These are phyloP conservation scores for Thermothelomyces thermophilus DNA, from an alignment of 2,329 filamentous ascomycete species.

Conservation along the genomic window DNA sequence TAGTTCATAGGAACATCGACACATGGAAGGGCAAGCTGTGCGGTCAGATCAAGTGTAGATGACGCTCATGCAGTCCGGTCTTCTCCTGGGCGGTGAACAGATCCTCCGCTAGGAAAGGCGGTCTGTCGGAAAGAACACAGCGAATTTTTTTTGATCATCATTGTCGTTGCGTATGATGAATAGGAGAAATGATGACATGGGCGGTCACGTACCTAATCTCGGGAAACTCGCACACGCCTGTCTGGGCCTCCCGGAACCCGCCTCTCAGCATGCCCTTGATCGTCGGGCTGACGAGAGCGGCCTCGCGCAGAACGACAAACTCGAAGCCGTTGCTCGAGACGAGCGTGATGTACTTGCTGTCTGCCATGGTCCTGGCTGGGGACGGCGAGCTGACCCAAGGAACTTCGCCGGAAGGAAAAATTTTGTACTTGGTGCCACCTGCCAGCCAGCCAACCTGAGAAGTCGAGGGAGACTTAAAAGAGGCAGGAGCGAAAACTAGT, in stretches of 20 bases:
- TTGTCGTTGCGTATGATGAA: conserved; percentile 9
- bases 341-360: conserved; percentile 67
- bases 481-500: too few species aligned
- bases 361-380: conserved; percentile 21
- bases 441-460: neutral
- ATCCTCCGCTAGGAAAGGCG: conserved; percentile 20
- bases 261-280: conserved; percentile 68
- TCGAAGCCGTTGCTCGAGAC: conserved; percentile 70
- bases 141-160: conserved; percentile 34
- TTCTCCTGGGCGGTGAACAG: neutral
- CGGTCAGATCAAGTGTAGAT: conserved; percentile 61
- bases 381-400: neutral
- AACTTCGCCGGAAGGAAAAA: conserved; percentile 9
- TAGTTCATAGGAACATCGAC: neutral
- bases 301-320: conserved; percentile 67
- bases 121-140: conserved; percentile 45
- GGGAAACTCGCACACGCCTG: conserved; percentile 59
- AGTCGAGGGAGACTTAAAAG: neutral
- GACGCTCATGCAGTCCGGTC: conserved; percentile 43
- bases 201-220: conserved; percentile 61
- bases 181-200: conserved; percentile 2
- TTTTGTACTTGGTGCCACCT: neutral
- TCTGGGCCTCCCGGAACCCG: conserved; percentile 58
- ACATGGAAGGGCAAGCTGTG: neutral
- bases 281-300: conserved; percentile 61